Conservation (phyloP, 2,329 filamentous ascomycete genomes). For the Talaromyces sp. region DNA sequence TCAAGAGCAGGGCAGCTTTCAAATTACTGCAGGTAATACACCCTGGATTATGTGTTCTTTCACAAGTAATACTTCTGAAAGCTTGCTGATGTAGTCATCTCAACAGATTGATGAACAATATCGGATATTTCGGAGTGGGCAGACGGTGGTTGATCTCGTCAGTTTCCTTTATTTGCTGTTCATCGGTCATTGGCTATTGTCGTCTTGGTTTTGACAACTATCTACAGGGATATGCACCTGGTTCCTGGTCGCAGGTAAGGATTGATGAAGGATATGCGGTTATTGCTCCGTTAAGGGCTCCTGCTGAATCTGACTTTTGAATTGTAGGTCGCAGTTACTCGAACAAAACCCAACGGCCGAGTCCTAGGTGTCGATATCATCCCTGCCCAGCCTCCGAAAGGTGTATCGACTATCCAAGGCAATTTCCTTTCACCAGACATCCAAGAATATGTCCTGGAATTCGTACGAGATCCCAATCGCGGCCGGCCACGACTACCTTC, state of each 20-base stretch:
- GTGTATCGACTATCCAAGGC: constrained; percentile 91
- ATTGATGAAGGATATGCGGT: neutral
- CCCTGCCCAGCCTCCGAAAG: constrained; percentile 81
- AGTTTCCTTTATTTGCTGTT: constrained; percentile 1
- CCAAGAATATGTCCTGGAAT: constrained; percentile 70
- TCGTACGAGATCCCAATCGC: constrained; percentile 61
- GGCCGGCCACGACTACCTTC: constrained; percentile 44
- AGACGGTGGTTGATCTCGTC: constrained; percentile 87
- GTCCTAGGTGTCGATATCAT: constrained; percentile 93
- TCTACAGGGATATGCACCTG: constrained; percentile 47
- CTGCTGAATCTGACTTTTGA: neutral
- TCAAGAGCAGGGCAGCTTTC: constrained; percentile 89
- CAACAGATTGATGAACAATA: constrained; percentile 70
- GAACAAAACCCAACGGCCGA: constrained; percentile 68
- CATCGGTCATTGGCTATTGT: neutral
- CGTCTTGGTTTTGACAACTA: constrained; percentile 7
- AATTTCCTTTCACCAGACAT: constrained; percentile 76
- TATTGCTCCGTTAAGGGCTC: neutral
- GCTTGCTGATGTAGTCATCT: neutral
- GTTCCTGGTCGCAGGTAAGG: constrained; percentile 55
- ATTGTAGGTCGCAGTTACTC: constrained; percentile 69
- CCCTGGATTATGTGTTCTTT: neutral
- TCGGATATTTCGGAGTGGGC: constrained; percentile 68
- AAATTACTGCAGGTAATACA: constrained; percentile 75
- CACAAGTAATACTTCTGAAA: neutral